Evolutionary conservation across 768 basidiomycete species (phyloP), one percentile per base, ranked within the genome.

Genomic region (Chalciporus pseudorubinellus): DNA sequence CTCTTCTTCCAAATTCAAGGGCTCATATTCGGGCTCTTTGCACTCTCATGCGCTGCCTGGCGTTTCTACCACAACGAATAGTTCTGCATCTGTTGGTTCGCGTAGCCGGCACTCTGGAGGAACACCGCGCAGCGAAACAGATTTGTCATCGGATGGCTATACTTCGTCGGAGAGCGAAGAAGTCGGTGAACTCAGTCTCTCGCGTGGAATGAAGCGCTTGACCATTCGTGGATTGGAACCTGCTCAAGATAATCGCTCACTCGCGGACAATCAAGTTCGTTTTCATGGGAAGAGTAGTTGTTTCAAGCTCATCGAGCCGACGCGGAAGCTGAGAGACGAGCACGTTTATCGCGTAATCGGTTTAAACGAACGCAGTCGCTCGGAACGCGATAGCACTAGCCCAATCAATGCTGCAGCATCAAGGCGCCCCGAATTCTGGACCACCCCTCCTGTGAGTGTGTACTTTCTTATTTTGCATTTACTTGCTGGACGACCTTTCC

Each of bases 241-340:
- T 51, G 70, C 72, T 12, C 67, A 71, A 20, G 71, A 72, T 48
- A 53, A 56, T 26, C 56, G 57, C 21, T 48, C 57, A n/a, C 53
- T 65, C 6, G 61, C 65, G 12, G 72, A 76, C 51, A 75, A 74
- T 51, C 69, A 74, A 51, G 72, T 76, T 44, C 64, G 83, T 22
- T 87, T 83, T 58, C 82, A 85, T 59, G 84, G 84, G 14, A 78
- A 81, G 57, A 84, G 81, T 61, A 84, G 81, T 57, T 72, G 73
- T 13, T 74, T 79, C 31, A 74, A 77, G 24, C 75, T 85, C 12
- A 76, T 85, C 19, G 79, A 78, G 40, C 70, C 75, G 0, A 78
- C 81, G 0, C 69, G 80, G 33, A 77, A 76, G 58, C 73, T 82
- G 51, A 81, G 77, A 56, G 72, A 79, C 48, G 69, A 78, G 62